Evolutionary conservation across 805 yeast species (phyloP).

Genomic region (Monosporozyma servazzii): DNA sequence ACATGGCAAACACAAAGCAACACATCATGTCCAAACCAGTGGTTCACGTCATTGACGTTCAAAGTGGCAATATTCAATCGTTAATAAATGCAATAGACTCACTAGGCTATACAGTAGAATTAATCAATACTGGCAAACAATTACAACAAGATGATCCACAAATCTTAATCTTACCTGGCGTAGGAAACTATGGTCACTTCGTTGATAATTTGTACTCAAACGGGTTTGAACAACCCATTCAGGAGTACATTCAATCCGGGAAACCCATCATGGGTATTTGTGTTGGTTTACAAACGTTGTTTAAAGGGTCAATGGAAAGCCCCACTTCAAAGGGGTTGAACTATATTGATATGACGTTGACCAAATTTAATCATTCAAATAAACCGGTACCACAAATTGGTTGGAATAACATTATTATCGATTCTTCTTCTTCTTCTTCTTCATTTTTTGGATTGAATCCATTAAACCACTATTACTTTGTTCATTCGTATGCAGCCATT

Average conservation of each 20-base stretch:
- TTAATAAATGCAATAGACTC: constrained; percentile 74
- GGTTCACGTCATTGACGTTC: constrained; percentile 75
- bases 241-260: constrained; percentile 61
- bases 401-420: constrained; percentile 54
- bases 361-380: constrained; percentile 45
- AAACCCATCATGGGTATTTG: constrained; percentile 93
- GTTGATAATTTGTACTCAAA: constrained; percentile 57
- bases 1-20: no score
- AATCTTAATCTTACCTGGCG: constrained; percentile 82
- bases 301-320: constrained; percentile 66
- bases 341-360: constrained; percentile 42
- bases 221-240: constrained; percentile 57
- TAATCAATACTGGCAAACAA: constrained; percentile 52
- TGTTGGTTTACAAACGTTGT: constrained; percentile 88
- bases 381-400: constrained; percentile 97
- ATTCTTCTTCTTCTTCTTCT: constrained; percentile 11
- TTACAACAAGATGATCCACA: constrained; percentile 39
- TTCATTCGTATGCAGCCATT: constrained; percentile 85
- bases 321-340: constrained; percentile 56
- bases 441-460: constrained; percentile 57
- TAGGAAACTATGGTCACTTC: constrained; percentile 94
- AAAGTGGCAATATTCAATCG: constrained; percentile 89
- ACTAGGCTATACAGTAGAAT: constrained; percentile 60
- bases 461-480: constrained; percentile 75
- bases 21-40: constrained; percentile 10